phyloP scores from a whole-genome alignment of 2,329 filamentous ascomycete genomes.

The Ciborinia camelliae region DNA sequence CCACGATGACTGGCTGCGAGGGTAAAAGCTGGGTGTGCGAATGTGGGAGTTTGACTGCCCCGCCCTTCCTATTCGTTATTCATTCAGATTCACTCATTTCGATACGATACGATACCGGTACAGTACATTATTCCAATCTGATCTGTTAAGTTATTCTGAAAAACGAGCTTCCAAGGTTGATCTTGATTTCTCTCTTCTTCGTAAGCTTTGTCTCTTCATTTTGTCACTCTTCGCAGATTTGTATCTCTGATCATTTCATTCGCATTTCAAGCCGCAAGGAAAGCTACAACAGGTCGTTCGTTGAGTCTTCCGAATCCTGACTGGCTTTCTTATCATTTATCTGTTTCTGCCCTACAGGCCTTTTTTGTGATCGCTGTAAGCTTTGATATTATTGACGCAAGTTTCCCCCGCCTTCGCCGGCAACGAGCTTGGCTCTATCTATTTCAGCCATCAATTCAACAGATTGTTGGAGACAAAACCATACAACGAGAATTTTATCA shows the following conservation, averaged over 20 bases:
- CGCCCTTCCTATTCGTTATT: conserved; percentile 14
- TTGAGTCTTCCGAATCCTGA: background rate
- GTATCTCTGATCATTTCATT: background rate
- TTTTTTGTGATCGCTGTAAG: conserved; percentile 7
- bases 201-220: conserved; percentile 6
- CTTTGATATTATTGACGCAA: conserved; percentile 11
- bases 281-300: background rate
- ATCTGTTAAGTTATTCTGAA: no score
- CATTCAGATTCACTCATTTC: conserved; percentile 17
- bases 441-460: background rate
- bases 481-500: conserved; percentile 36
- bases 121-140: no score
- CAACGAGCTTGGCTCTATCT: conserved; percentile 1
- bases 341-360: conserved; percentile 11
- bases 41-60: conserved; percentile 4
- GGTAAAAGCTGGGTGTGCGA: background rate
- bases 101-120: no score
- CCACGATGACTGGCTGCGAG: conserved; percentile 9
- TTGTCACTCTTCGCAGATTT: background rate
- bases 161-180: no score
- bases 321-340: conserved; percentile 17
- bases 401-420: conserved; percentile 20
- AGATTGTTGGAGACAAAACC: conserved; percentile 21
- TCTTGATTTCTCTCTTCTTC: conserved; percentile 4
- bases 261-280: background rate